These are phyloP conservation scores for Curvularia verruculosa DNA, from an alignment of 2,329 filamentous ascomycete species.

Conservation along the genomic window DNA sequence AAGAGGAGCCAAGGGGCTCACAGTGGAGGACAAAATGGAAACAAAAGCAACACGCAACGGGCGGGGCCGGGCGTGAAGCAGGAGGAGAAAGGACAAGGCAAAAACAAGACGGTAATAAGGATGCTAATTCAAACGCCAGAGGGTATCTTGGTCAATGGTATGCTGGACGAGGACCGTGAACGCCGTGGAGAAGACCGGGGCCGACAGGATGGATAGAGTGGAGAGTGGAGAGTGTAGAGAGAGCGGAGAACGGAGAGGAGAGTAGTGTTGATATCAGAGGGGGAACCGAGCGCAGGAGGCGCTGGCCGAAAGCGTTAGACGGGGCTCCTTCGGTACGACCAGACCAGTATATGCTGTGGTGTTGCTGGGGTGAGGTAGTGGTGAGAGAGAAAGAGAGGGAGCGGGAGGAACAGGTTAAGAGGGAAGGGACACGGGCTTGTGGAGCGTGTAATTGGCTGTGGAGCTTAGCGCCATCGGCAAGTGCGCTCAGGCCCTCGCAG, in stretches of 20 bases:
- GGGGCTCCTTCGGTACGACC: slow-evolving; percentile 44
- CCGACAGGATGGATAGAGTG: slow-evolving; percentile 36
- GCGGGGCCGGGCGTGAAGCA: slow-evolving; percentile 17
- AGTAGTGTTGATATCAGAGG: slow-evolving; percentile 25
- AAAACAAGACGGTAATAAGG: slow-evolving; percentile 3
- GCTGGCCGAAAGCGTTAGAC: slow-evolving; percentile 50
- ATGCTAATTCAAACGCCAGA: slow-evolving; percentile 35
- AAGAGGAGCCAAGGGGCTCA: slow-evolving; percentile 19
- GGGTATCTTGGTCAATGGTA: slow-evolving; percentile 47
- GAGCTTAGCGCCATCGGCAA: slow-evolving; percentile 27
- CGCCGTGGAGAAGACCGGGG: slow-evolving; percentile 45
- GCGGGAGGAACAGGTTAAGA: slow-evolving; percentile 37
- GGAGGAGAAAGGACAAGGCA: slow-evolving; percentile 25
- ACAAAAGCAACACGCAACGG: slow-evolving; percentile 24
- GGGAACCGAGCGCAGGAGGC: slow-evolving; percentile 50
- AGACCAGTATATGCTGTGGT: slow-evolving; percentile 38
- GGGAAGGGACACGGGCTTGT: slow-evolving; percentile 24
- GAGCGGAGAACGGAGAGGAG: slow-evolving; percentile 30
- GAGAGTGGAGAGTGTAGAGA: slow-evolving; percentile 16
- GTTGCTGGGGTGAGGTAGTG: slow-evolving; percentile 36
- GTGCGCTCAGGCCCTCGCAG: slow-evolving; percentile 19
- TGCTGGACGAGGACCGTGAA: slow-evolving; percentile 45
- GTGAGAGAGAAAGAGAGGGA: slow-evolving; percentile 32
- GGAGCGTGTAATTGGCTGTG: slow-evolving; percentile 28
- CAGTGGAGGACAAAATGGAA: slow-evolving; percentile 18